phyloP scores from a whole-genome alignment of 129 eudicot species.

The Lactuca sativa region DNA sequence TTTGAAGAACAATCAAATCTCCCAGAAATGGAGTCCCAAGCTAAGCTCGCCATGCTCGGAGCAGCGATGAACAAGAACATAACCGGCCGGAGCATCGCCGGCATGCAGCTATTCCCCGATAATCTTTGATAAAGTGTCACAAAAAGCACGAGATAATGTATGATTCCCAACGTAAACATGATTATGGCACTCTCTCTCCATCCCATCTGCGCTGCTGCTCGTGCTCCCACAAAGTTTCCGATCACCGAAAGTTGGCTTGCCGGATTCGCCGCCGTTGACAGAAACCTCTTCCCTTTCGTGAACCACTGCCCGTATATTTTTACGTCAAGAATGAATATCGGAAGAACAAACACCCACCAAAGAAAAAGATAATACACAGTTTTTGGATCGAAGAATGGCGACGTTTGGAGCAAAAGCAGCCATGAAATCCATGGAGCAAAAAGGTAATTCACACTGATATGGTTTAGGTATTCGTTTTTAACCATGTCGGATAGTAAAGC shows the following conservation, averaged over 20 bases:
- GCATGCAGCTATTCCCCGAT: conserved; percentile 41
- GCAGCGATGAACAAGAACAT: conserved; percentile 61
- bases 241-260: conserved; percentile 54
- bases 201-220: conserved; percentile 52
- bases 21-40: conserved; percentile 60
- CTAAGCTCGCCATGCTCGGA: conserved; percentile 69
- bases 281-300: conserved; percentile 49
- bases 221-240: conserved; percentile 58
- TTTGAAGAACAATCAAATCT: conserved; percentile 51
- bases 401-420: conserved; percentile 48
- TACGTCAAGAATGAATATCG: conserved; percentile 49
- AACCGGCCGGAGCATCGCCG: conserved; percentile 53
- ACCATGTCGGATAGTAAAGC: conserved; percentile 37
- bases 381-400: conserved; percentile 27
- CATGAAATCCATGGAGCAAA: conserved; percentile 78
- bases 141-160: conserved; percentile 58
- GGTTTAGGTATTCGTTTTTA: conserved; percentile 59
- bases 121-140: conserved; percentile 60
- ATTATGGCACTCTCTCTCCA: conserved; percentile 52
- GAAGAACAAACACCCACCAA: conserved; percentile 45
- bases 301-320: conserved; percentile 69
- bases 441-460: conserved; percentile 62
- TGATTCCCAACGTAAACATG: conserved; percentile 50
- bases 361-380: conserved; percentile 13
- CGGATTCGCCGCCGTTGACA: conserved; percentile 53